Evolutionary conservation across 2,329 filamentous ascomycete species (phyloP), one percentile per base, ranked within the genome.

Genomic region (Elsinoe arachidis): DNA sequence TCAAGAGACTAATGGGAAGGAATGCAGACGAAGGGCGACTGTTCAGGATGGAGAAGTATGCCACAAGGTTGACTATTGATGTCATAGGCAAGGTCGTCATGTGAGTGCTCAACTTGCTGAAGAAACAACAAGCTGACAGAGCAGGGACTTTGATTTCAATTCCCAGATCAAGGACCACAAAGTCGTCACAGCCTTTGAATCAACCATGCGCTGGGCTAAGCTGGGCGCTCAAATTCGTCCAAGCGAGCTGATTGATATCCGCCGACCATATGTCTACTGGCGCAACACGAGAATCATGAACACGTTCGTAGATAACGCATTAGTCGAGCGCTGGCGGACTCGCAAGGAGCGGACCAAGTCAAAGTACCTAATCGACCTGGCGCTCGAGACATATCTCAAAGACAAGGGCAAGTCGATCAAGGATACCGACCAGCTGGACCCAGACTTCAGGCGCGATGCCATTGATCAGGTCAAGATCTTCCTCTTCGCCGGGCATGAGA

Each of bases 401-500:
- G 66, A 73, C 67, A 60, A 66, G 38, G 61, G 46, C n/a, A 37
- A 17, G 46, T 57, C 53, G 63, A 65, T 11, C 59, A 69, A 12
- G 62, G 66, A 56, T 61, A 67, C 21, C 14, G 47, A 55, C 1
- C 17, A 44, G 5, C 62, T 76, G 11, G 71, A 74, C 53, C 57
- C 65, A 1, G 63, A 66, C 3, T 74, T 75, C 61, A 63, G 70
- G 21, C 55, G 65, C 30, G 65, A 67, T 11, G 69, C 69, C 1
- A 63, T 73, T 37, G 62, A 61, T 52, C 70, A 71, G 43, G 69
- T 70, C 55, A 74, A 73, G 60, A 69, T 70, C 1, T 70, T 76
- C 57, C 62, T 76, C 17, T 70, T 75, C 34, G 74, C 70, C 7
- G 74, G 74, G 0, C 72, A 73, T 49, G 73, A 75, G 21, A 77